Base-by-base conservation (phyloP, 2,329 filamentous ascomycete genomes). In the Botryotinia convoluta region DNA sequence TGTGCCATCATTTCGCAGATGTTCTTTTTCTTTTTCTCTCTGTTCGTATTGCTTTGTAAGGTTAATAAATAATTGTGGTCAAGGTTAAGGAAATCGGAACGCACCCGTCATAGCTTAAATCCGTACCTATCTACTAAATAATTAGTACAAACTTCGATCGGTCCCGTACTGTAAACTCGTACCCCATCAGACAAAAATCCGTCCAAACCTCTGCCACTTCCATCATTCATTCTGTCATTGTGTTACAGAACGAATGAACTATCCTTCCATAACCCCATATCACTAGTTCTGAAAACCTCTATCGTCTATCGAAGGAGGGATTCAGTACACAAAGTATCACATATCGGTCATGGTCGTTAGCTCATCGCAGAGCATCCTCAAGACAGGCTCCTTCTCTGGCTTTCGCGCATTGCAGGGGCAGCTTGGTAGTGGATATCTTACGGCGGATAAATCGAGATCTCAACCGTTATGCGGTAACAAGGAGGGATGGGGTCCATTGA, bases 401-500 rank as follows among this genome's bases (percentile, higher is more conserved):
- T 86, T 86, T 77, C 85, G 87, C 74, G 84, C 86, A 51, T 79
- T 77, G 35, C 76, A 84, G 63, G 82, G 84, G 73, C 81, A 85
- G 76, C 84, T 90, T 71, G 88, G 88, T 57, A 84, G 85, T 73
- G 84, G 86, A 75, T 93, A 93, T 82, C 87, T 93, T 75, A 86
- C 80, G 48, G 82, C 84, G 32, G 82, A 82, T 67, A 77, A 76
- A 69, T 76, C 77, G 69, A 69, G 69, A 35, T 65, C 69, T 77
- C 92, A 97, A 81, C 90, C 93, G 73, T 86, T 98, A 82, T 98
- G 95, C 84, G 90, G 92, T 82, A 96, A 97, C 83, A 86, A 87
- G 72, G 95, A 98, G 83, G 97, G 96, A 79, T 99, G 96, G 96
- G 97, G 97, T 1, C 96, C 96, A 35, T 81, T 99, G 81, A 98